These are phyloP conservation scores for Begonia loranthoides DNA, from an alignment of 306 rosid species.

Conservation along the genomic window DNA sequence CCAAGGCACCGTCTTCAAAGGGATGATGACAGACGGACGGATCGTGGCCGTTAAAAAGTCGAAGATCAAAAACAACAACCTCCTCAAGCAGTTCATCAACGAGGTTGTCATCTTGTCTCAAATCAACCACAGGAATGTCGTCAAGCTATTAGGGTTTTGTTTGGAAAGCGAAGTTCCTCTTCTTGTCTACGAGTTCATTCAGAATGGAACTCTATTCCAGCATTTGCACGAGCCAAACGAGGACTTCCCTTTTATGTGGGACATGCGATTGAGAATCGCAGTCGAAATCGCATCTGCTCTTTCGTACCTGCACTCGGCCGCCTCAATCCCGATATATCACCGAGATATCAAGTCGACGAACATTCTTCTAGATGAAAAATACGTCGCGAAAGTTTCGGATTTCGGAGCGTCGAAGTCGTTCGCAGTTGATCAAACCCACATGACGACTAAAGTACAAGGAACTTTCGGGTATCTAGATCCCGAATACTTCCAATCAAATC, in stretches of 20 bases:
- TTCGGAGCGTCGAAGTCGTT: conserved; percentile 51
- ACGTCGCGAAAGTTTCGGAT: conserved; percentile 18
- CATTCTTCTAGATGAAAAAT: conserved; percentile 36
- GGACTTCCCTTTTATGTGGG: conserved; percentile 28
- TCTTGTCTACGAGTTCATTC: conserved; percentile 44
- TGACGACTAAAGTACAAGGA: conserved; percentile 43
- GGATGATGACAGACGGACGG: conserved; percentile 15
- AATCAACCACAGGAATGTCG: conserved; percentile 42
- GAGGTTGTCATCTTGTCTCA: conserved; percentile 36
- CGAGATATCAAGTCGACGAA: conserved; percentile 53
- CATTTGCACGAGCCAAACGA: conserved; percentile 22
- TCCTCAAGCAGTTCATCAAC: conserved; percentile 20
- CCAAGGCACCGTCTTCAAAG: conserved; percentile 14
- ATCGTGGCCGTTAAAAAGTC: conserved; percentile 27
- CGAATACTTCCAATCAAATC: conserved; percentile 39
- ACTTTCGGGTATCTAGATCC: conserved; percentile 66
- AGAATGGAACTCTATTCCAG: conserved; percentile 38
- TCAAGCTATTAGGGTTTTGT: conserved; percentile 33
- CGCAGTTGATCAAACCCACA: conserved; percentile 38
- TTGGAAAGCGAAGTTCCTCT: conserved; percentile 42
- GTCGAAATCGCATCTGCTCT: conserved; percentile 58
- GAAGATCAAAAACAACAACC: conserved; percentile 15
- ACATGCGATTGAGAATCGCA: conserved; percentile 31
- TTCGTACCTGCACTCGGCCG: conserved; percentile 50
- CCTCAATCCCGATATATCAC: conserved; percentile 45